Conservation (phyloP, 768 basidiomycete genomes). For the Xerocomus spinulosus region DNA sequence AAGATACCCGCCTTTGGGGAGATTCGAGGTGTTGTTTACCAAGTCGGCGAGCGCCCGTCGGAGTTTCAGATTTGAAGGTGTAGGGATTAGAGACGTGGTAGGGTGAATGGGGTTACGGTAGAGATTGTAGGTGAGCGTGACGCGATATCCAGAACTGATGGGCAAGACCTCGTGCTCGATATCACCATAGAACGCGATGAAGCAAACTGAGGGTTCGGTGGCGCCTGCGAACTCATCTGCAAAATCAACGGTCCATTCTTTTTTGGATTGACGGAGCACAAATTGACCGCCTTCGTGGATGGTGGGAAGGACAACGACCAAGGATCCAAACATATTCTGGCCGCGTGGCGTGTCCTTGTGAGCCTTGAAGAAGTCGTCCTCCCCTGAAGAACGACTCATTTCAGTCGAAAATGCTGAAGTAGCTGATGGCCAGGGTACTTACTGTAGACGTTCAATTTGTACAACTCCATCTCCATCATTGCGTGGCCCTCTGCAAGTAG, state of each 20-base stretch:
- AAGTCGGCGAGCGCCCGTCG: neutral
- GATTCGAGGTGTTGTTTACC: neutral
- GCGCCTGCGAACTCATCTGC: slow-evolving; percentile 9
- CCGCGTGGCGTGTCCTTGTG: slow-evolving; percentile 46
- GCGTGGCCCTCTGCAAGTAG: slow-evolving; percentile 22
- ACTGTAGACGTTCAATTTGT: slow-evolving; percentile 48
- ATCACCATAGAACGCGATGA: slow-evolving; percentile 40
- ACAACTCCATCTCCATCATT: slow-evolving; percentile 28
- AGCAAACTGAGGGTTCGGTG: slow-evolving; percentile 22
- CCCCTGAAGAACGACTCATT: slow-evolving; percentile 14
- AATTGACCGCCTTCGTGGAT: slow-evolving; percentile 43
- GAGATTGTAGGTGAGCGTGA: slow-evolving; percentile 41
- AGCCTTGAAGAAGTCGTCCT: slow-evolving; percentile 45
- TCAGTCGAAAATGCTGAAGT: slow-evolving; percentile 4
- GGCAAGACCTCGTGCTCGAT: slow-evolving; percentile 41
- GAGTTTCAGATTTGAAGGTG: neutral
- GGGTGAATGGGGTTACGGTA: neutral
- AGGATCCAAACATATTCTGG: slow-evolving; percentile 45
- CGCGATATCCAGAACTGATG: no score
- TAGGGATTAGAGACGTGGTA: neutral
- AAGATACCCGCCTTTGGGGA: slow-evolving; percentile 6
- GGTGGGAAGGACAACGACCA: slow-evolving; percentile 46
- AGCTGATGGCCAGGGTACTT: neutral
- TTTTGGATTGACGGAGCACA: slow-evolving; percentile 30
- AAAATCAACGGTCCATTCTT: slow-evolving; percentile 39